Conservation (phyloP, 306 rosid species). For the Rosa chinensis region DNA sequence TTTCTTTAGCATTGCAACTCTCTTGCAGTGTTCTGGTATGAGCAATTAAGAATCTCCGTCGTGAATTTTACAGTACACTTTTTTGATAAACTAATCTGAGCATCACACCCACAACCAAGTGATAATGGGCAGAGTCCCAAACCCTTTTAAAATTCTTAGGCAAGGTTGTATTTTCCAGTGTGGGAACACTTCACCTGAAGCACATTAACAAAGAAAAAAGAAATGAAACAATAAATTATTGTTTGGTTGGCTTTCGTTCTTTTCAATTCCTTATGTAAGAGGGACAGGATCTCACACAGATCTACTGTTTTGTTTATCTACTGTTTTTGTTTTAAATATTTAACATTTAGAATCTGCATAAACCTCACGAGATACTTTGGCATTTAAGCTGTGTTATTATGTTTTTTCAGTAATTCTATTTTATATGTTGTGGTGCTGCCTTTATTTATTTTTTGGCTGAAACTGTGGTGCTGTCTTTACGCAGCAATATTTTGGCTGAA, state of each 20-base stretch:
- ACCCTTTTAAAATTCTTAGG: neutral
- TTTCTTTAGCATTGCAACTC: conserved; percentile 93
- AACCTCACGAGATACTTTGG: neutral
- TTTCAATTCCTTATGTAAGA: no score
- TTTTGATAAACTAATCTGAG: neutral
- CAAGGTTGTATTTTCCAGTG: neutral
- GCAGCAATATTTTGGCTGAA: neutral
- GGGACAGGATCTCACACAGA: no score
- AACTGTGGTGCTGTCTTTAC: neutral
- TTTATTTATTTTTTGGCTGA: neutral
- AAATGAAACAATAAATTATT: no score
- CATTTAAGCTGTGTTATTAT: neutral
- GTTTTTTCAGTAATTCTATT: neutral
- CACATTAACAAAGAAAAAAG: no score
- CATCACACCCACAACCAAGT: neutral
- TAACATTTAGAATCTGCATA: neutral
- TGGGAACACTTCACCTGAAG: neutral
- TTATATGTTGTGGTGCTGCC: neutral
- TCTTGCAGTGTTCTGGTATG: conserved; percentile 98
- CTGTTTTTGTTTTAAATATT: no score
- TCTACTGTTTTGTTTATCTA: no score
- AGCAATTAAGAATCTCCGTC: conserved; percentile 1
- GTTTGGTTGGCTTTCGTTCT: no score
- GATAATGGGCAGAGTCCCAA: neutral
- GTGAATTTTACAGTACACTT: neutral